These are phyloP conservation scores for Xylaria longipes DNA, from an alignment of 495 filamentous ascomycete genomes.

Conservation along the genomic window DNA sequence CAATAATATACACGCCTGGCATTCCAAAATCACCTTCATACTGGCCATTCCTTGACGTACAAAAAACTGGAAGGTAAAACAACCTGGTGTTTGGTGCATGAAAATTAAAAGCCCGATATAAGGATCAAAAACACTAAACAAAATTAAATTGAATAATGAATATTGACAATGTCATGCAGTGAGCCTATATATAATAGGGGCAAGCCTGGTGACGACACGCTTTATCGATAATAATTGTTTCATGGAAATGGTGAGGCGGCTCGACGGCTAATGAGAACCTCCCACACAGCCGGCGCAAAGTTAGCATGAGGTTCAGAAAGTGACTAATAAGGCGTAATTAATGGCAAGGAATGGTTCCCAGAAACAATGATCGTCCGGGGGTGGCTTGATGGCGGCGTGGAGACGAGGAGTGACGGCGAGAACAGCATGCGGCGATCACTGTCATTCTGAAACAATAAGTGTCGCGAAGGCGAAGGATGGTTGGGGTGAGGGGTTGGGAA, in stretches of 20 bases:
- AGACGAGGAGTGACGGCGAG: not conserved
- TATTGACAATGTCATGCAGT: not conserved
- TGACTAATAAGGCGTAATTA: not conserved
- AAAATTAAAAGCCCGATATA: no score
- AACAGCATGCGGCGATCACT: not conserved
- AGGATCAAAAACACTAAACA: no score
- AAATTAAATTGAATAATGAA: not conserved
- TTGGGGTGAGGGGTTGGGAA: not conserved
- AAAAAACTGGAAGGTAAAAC: no score
- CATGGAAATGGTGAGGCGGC: not conserved
- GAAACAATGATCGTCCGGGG: conserved; percentile 16
- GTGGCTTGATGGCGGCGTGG: conserved; percentile 1
- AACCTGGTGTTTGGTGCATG: no score
- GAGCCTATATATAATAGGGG: no score
- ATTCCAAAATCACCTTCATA: no score
- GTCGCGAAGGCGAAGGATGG: not conserved
- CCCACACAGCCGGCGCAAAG: not conserved
- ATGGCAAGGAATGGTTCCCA: not conserved
- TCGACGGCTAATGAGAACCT: not conserved
- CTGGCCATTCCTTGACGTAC: no score
- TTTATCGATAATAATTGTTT: not conserved
- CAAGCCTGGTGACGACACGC: no score
- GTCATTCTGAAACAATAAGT: conserved; percentile 12
- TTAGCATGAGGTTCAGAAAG: not conserved
- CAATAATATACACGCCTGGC: no score